A percentile compares a stretch with the other conserved stretches of the same genome.
phyloP scores from a whole-genome alignment of 129 eudicot species.

The Chrysanthemum seticuspe region DNA sequence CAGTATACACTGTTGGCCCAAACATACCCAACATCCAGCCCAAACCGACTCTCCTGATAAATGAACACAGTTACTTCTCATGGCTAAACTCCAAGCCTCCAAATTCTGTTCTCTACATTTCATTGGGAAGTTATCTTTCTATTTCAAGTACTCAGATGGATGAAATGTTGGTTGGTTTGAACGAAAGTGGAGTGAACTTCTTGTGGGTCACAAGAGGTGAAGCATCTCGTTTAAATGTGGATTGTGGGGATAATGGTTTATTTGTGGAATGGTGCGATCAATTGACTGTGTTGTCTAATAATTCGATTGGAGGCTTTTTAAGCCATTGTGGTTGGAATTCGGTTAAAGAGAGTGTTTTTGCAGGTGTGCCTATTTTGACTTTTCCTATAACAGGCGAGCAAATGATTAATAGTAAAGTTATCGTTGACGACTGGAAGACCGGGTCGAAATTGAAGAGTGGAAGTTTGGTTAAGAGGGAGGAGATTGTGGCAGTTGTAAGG shows the following conservation, averaged over 20 bases:
- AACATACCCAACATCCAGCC: conserved; percentile 22
- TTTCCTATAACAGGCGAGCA: conserved; percentile 39
- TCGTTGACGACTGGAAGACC: conserved; percentile 41
- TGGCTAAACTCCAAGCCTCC: conserved; percentile 53
- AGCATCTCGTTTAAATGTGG: not conserved
- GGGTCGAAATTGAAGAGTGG: conserved; percentile 34
- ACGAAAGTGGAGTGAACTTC: conserved; percentile 30
- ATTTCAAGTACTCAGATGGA: conserved; percentile 45
- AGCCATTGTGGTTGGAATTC: conserved; percentile 51
- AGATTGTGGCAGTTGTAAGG: conserved; percentile 22
- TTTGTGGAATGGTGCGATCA: conserved; percentile 44
- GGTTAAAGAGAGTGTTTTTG: conserved; percentile 24
- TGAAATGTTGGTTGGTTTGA: conserved; percentile 43
- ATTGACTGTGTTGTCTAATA: conserved; percentile 33
- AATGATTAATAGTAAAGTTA: conserved; percentile 24
- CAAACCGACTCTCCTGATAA: not conserved
- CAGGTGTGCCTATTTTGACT: conserved; percentile 43
- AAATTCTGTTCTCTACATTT: conserved; percentile 39
- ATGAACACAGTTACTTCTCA: conserved; percentile 20
- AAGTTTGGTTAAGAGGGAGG: conserved; percentile 15
- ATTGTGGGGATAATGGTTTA: conserved; percentile 26
- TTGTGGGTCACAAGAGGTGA: conserved; percentile 40
- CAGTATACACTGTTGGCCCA: conserved; percentile 32
- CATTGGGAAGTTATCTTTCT: conserved; percentile 51
- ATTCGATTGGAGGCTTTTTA: conserved; percentile 31